Evolutionary conservation across 257 asterid genomes (phyloP).

Genomic region (Primulina eburnea): DNA sequence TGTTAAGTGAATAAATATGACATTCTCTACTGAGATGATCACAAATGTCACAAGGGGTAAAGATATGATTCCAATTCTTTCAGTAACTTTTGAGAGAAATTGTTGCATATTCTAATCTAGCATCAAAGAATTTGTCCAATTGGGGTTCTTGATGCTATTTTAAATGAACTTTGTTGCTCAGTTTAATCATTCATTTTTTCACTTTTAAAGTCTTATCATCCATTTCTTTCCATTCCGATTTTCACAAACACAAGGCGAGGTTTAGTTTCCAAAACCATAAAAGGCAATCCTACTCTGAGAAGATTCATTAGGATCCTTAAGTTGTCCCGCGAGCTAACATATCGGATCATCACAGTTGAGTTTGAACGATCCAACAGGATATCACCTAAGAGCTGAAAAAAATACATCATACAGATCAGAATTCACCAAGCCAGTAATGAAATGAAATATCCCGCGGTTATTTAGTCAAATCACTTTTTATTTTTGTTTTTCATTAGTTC

Average conservation of each 20-base stretch:
- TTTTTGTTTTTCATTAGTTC: neutral
- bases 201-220: neutral
- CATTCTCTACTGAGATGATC: neutral
- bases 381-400: constrained; percentile 70
- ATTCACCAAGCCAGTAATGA: constrained; percentile 1
- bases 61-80: constrained; percentile 1
- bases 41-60: neutral
- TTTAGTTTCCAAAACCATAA: constrained; percentile 7
- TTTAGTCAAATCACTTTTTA: too few relatives aligned
- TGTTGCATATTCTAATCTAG: neutral
- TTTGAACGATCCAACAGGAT: constrained; percentile 87
- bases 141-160: constrained; percentile 18
- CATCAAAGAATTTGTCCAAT: neutral
- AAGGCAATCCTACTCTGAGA: constrained; percentile 62
- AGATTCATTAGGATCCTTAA: constrained; percentile 55
- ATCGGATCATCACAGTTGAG: constrained; percentile 76
- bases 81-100: neutral
- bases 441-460: neutral
- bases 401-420: constrained; percentile 21
- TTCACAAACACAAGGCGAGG: constrained; percentile 10
- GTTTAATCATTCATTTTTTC: constrained; percentile 3
- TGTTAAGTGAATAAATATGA: neutral
- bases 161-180: constrained; percentile 1
- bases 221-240: neutral
- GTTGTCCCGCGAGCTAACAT: constrained; percentile 46